These are phyloP conservation scores for Cercophora newfieldiana DNA, from an alignment of 495 filamentous ascomycete genomes.

Conservation along the genomic window DNA sequence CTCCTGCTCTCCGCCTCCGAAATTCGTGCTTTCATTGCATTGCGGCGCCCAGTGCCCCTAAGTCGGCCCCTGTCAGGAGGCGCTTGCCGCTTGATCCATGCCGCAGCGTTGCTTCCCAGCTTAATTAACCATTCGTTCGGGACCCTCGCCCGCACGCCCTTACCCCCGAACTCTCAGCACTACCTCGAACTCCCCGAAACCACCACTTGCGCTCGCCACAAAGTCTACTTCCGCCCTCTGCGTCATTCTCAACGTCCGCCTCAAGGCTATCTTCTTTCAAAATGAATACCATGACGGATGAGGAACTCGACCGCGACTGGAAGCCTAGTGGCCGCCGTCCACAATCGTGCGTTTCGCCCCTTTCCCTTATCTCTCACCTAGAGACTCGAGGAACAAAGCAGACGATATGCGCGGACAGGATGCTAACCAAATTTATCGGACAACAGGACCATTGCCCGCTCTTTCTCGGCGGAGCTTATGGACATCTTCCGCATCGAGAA, in stretches of 20 bases:
- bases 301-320: slow-evolving; percentile 70
- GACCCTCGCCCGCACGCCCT: slow-evolving; percentile 25
- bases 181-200: slow-evolving; percentile 2
- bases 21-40: slow-evolving; percentile 9
- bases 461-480: slow-evolving; percentile 83
- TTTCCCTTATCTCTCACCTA: background rate
- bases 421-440: slow-evolving; percentile 11
- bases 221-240: slow-evolving; percentile 8
- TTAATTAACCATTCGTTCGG: slow-evolving; percentile 2
- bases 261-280: slow-evolving; percentile 16
- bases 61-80: slow-evolving; percentile 9
- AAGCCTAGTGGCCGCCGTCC: slow-evolving; percentile 72
- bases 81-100: no score
- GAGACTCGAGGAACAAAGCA: background rate
- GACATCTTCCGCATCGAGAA: slow-evolving; percentile 86
- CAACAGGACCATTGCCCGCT: slow-evolving; percentile 77
- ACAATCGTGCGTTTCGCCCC: slow-evolving; percentile 68
- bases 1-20: background rate
- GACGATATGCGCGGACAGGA: background rate
- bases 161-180: slow-evolving; percentile 36
- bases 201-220: background rate
- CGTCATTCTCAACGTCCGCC: slow-evolving; percentile 6
- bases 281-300: slow-evolving; percentile 52
- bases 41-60: slow-evolving; percentile 3
- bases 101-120: background rate